Evolutionary conservation across 1,284 basidiomycete genomes (phyloP).

Genomic region (Rhizoctonia solani): DNA sequence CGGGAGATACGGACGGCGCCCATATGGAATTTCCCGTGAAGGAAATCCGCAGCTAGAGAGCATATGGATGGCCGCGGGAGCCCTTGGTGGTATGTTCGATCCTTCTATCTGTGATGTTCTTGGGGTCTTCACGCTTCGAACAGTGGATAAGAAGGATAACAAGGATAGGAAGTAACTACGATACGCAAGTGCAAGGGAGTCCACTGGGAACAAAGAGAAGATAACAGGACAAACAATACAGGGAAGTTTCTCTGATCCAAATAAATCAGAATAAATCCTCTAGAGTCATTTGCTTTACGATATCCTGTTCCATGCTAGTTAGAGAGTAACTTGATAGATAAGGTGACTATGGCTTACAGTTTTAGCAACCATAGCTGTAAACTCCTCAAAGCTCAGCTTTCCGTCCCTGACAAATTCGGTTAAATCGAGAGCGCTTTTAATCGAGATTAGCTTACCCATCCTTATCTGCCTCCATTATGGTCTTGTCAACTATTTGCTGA

Average conservation of each 20-base stretch:
- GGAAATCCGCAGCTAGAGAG: background rate
- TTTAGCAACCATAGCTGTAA: conserved; percentile 94
- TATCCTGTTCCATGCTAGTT: conserved; percentile 59
- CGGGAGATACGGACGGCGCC: background rate
- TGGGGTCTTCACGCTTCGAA: background rate
- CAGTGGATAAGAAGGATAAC: conserved; percentile 11
- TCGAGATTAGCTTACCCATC: conserved; percentile 59
- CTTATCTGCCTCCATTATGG: conserved; percentile 99
- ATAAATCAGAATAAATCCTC: conserved; percentile 87
- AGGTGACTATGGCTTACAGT: conserved; percentile 60
- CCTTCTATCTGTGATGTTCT: background rate
- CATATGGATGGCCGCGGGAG: background rate
- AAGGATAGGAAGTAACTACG: conserved; percentile 13
- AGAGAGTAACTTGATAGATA: background rate
- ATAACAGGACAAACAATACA: background rate
- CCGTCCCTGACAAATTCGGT: conserved; percentile 73
- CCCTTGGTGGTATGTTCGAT: background rate
- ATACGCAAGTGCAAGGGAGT: conserved; percentile 10
- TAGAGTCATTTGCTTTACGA: conserved; percentile 98
- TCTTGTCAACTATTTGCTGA: conserved; percentile 99
- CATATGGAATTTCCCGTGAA: background rate
- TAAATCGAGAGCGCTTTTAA: background rate
- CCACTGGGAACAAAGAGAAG: background rate
- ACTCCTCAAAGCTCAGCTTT: conserved; percentile 96
- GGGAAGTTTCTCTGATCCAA: background rate